phyloP scores from a whole-genome alignment of 495 filamentous ascomycete genomes.

The Podospora fimiseda region DNA sequence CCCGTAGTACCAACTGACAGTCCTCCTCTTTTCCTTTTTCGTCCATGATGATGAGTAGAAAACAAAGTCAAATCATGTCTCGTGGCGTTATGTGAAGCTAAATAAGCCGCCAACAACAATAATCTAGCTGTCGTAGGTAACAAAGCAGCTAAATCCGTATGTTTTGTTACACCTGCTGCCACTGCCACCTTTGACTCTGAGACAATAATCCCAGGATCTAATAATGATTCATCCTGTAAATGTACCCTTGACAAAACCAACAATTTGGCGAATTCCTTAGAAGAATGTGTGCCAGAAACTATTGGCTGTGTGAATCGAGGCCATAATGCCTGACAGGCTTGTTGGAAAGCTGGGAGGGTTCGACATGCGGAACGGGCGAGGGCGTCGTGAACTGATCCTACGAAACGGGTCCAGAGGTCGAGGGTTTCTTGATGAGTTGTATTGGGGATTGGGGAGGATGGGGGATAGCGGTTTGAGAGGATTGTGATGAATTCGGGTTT shows the following conservation, averaged over 20 bases:
- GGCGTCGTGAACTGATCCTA: conserved; percentile 66
- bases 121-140: conserved; percentile 78
- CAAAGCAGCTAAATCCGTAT: conserved; percentile 32
- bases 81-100: conserved; percentile 83
- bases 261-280: conserved; percentile 76
- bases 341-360: conserved; percentile 55
- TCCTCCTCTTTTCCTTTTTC: conserved; percentile 34
- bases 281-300: conserved; percentile 53
- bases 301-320: conserved; percentile 62
- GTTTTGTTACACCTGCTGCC: too few relatives aligned
- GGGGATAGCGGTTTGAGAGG: conserved; percentile 41
- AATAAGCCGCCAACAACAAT: conserved; percentile 79
- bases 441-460: conserved; percentile 31
- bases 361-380: conserved; percentile 59
- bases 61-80: conserved; percentile 75
- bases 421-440: conserved; percentile 35
- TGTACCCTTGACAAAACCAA: conserved; percentile 65
- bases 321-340: conserved; percentile 59
- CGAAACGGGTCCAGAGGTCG: conserved; percentile 77
- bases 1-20: conserved; percentile 7
- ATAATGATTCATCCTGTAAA: conserved; percentile 68
- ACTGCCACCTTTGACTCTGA: too few relatives aligned
- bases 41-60: conserved; percentile 63
- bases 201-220: conserved; percentile 64
- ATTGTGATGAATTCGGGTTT: conserved; percentile 72